Conservation (phyloP, 768 basidiomycete genomes). For the Suillus placidus region DNA sequence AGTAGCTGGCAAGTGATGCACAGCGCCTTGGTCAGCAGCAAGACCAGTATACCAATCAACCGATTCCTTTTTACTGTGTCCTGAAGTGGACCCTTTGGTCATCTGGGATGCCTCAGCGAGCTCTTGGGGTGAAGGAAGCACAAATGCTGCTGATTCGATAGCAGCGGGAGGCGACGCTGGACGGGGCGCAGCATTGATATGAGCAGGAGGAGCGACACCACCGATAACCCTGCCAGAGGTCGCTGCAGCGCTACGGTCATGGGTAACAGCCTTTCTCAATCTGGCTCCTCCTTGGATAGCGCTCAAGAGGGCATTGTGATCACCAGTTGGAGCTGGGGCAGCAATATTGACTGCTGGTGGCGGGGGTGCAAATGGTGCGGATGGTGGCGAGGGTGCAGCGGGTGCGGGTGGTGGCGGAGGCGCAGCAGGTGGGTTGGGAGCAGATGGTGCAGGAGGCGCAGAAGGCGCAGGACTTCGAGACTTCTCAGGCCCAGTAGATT, state of each 20-base stretch:
- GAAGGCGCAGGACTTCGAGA: constrained; percentile 25
- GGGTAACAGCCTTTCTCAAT: constrained; percentile 76
- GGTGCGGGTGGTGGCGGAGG: constrained; percentile 38
- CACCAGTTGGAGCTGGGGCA: constrained; percentile 42
- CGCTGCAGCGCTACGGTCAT: constrained; percentile 75
- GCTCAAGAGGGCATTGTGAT: constrained; percentile 66
- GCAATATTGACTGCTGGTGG: constrained; percentile 33
- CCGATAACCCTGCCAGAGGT: constrained; percentile 81
- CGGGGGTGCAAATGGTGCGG: constrained; percentile 37
- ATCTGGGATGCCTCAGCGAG: constrained; percentile 20
- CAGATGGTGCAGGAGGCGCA: constrained; percentile 37
- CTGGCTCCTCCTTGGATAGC: constrained; percentile 80
- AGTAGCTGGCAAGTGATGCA: constrained; percentile 51
- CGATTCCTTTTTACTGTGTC: constrained; percentile 64
- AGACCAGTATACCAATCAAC: constrained; percentile 92
- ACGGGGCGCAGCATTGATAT: constrained; percentile 58
- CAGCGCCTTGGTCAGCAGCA: constrained; percentile 66
- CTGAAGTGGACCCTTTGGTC: constrained; percentile 19
- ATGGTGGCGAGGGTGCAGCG: constrained; percentile 35
- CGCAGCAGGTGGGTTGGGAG: constrained; percentile 38
- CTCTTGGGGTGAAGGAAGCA: constrained; percentile 25
- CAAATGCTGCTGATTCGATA: not conserved
- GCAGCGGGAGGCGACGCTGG: constrained; percentile 42
- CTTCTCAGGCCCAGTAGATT: constrained; percentile 49
- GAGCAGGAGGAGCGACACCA: constrained; percentile 67